phyloP scores from a whole-genome alignment of 768 basidiomycete species.

The Hortiboletus flavorubellus region DNA sequence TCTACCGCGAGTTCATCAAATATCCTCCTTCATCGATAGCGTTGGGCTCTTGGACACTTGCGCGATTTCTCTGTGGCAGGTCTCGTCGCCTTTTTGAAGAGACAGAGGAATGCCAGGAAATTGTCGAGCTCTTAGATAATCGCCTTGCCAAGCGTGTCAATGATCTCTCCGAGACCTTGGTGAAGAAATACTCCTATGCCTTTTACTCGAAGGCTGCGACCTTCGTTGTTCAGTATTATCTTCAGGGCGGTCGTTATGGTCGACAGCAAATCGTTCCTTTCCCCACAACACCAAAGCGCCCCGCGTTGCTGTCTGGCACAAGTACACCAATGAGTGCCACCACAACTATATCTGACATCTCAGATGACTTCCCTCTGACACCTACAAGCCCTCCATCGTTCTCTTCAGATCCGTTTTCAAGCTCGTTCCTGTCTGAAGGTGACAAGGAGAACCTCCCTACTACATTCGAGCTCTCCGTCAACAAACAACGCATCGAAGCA shows the following conservation, averaged over 20 bases:
- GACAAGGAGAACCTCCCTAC: conserved; percentile 81
- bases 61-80: conserved; percentile 84
- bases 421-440: conserved; percentile 58
- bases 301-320: conserved; percentile 42
- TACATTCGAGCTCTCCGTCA: conserved; percentile 68
- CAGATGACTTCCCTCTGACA: conserved; percentile 82
- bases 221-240: conserved; percentile 90
- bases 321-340: conserved; percentile 76
- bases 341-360: conserved; percentile 68
- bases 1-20: conserved; percentile 93
- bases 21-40: conserved; percentile 86
- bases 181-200: conserved; percentile 96
- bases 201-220: conserved; percentile 97
- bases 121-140: conserved; percentile 82
- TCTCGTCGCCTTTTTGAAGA: conserved; percentile 78
- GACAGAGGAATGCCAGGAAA: conserved; percentile 76
- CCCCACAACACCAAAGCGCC: conserved; percentile 58
- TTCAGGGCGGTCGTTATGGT: conserved; percentile 77
- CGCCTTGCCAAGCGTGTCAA: conserved; percentile 87
- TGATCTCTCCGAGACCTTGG: conserved; percentile 90
- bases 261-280: conserved; percentile 45
- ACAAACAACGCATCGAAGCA: conserved; percentile 64
- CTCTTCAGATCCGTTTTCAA: conserved; percentile 46
- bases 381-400: conserved; percentile 64
- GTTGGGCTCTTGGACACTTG: conserved; percentile 82